Evolutionary conservation across 305 asterid genomes (phyloP).

Genomic region (Petunia hybrid): DNA sequence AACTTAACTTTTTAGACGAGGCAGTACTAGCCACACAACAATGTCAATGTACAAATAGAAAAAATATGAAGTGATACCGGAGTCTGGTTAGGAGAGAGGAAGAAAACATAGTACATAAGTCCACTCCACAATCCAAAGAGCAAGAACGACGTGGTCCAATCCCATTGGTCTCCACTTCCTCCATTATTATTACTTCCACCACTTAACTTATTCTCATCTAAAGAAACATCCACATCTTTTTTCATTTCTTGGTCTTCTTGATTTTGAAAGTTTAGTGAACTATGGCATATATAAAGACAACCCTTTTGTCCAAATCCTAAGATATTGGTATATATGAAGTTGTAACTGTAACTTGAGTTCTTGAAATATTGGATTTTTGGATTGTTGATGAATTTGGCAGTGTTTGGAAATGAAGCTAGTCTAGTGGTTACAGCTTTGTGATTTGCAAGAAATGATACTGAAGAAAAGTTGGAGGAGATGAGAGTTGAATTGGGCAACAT

Average conservation of each 20-base stretch:
- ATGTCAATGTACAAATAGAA: neutral
- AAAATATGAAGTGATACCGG: conserved; percentile 58
- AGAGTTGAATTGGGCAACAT: conserved; percentile 19
- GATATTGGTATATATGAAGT: neutral
- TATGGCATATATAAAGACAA: conserved; percentile 38
- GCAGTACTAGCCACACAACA: neutral
- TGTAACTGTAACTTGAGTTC: neutral
- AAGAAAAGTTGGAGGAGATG: conserved; percentile 25
- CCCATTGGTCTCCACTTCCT: conserved; percentile 68
- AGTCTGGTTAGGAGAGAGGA: conserved; percentile 85
- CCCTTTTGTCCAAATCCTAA: conserved; percentile 18
- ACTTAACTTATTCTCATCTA: conserved; percentile 34
- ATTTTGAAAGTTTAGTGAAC: conserved; percentile 50
- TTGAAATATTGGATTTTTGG: neutral
- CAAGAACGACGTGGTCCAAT: conserved; percentile 87
- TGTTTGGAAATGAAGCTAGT: neutral
- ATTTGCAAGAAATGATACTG: neutral
- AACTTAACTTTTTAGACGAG: too few species aligned
- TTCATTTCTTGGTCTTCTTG: conserved; percentile 51
- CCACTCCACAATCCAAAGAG: conserved; percentile 82
- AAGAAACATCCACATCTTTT: conserved; percentile 33
- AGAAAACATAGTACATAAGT: conserved; percentile 75
- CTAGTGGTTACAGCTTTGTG: neutral
- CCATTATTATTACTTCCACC: conserved; percentile 48
- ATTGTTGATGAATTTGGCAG: neutral